Base-by-base conservation (phyloP, 2,329 filamentous ascomycete genomes). In the Verticillium alfalfae region DNA sequence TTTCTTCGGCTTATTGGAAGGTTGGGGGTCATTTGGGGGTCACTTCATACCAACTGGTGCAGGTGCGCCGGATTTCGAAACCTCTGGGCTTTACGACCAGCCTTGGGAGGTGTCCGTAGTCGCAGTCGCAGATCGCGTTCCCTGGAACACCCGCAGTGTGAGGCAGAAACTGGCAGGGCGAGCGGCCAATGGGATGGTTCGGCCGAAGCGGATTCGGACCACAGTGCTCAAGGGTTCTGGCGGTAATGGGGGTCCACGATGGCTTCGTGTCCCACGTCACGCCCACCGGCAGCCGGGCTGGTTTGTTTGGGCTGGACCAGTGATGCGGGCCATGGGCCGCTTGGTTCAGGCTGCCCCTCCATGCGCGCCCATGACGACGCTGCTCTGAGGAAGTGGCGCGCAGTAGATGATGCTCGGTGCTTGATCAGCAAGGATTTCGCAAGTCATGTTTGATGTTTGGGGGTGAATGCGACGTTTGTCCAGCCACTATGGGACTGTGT, bases 181-280 rank as follows among this genome's bases (percentile, higher is more conserved):
- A 52, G 55, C 56, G 57, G 55, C 64, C 64, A 65, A 64, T 65
- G 41, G 63, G 61, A 59, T 56, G 52, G 16, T 54, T 57, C 64
- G 59, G 59, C 61, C 64, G 62, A 63, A 59, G 61, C 64, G 63
- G 64, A 64, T 64, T 63, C 63, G 64, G 63, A 64, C 64, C 64
- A 63, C 61, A 62, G 64, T 58, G 56, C 56, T n/a, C 13, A 52
- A 52, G 16, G 2, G 45, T 22, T 52, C 26, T 52, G n/a, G 45
- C 26, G 45, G n/a, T n/a, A 52, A 22, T 26, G 45, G 45, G 45
- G 45, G 45, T 52, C 45, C 45, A 52, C 45, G 45, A 52, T 52
- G 45, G 18, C 45, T 52, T 52, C 45, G 45, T 52, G 45, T 52
- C 45, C 45, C 7, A 37, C 13, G 36, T 37, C 36, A 37, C 36